Evolutionary conservation across 164 flowering plant species (phyloP), one percentile per base, ranked within the genome.

Genomic region (Taxillus chinensis): DNA sequence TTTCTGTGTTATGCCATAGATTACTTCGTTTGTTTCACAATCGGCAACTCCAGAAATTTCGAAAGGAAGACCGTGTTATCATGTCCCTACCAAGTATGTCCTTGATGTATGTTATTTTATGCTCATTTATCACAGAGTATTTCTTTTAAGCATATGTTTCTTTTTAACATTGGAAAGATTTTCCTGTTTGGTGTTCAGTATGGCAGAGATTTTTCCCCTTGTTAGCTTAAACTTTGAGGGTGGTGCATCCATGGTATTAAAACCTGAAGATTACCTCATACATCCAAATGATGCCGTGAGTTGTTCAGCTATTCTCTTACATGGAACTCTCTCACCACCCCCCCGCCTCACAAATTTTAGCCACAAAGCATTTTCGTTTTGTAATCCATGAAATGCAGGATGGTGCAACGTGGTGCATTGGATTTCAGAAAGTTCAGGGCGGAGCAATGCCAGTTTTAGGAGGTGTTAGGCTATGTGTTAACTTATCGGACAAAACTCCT

Each of bases 351-450:
- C 27, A 27, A 27, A 27, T 27, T 27, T 27, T 27, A 27, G 27
- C 27, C 27, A 27, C 27, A 27, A 27, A 27, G 27, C 27, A 27
- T 27, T 27, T 27, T 27, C 27, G 27, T 27, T 27, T 27, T 27
- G 27, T 2, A 27, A 27, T 27, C 27, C 27, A 27, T 27, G 27
- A 27, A 27, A 27, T 60, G 4, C 82, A 93, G 99, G 83, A 75
- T 66, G 85, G 79, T 65, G 80, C 77, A 11, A 69, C 74, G n/a
- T 90, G 97, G 97, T 93, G 99, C 78, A 78, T 93, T 58, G 99
- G 97, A 65, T 87, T 92, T 73, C 92, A 83, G 75, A 83, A 78
- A 66, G 73, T 76, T 63, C 78, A 70, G 48, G 91, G 87, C 60
- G 86, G 80, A 72, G 83, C 71, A 39, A 61, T 85, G 39, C 84